Evolutionary conservation across 306 rosid genomes (phyloP), one percentile per base, ranked within the genome.

Genomic region (Sechiopsis laciniata): DNA sequence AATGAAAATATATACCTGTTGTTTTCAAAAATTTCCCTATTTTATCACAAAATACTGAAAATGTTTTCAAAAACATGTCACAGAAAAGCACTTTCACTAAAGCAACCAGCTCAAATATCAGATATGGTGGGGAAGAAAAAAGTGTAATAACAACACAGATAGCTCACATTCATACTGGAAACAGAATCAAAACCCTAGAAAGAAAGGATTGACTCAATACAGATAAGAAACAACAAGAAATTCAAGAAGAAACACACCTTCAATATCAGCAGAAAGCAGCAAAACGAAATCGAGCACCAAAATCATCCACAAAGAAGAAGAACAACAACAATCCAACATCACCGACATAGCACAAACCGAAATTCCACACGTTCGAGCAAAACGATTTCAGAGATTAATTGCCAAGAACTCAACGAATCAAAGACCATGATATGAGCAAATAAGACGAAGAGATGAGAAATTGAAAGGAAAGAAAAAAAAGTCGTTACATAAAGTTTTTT

Each of bases 231-330:
- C 7, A 19, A 46, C 0, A 57, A 50, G 73, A 21, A 69, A 50
- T 69, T 14, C 11, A 20, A 69, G 17, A 69, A 48, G 14, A 11
- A 66, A 19, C 10, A 48, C 4, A 69, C 73, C 73, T 69, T 69
- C 73, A 50, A 55, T 37, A 69, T 69, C 22, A 50, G 73, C 73
- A 69, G 57, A 69, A 21, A 69, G 21, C 58, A 48, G 40, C 8
- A 22, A 69, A 69, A 50, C 73, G 22, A 7, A 69, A 69, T 21
- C 58, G 2, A 69, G 35, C 19, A 22, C 13, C 58, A 50, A 21
- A 69, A 69, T 0, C 10, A 69, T 48, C 73, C 56, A 48, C 21
- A 69, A 13, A 69, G 21, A 69, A 12, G 42, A 69, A 11, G 42
- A 68, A 46, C 29, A 26, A 26, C 29, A 46, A 50, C 10, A 48